Conservation (phyloP, 202 grass and related monocot genomes). For the Setaria italica region DNA sequence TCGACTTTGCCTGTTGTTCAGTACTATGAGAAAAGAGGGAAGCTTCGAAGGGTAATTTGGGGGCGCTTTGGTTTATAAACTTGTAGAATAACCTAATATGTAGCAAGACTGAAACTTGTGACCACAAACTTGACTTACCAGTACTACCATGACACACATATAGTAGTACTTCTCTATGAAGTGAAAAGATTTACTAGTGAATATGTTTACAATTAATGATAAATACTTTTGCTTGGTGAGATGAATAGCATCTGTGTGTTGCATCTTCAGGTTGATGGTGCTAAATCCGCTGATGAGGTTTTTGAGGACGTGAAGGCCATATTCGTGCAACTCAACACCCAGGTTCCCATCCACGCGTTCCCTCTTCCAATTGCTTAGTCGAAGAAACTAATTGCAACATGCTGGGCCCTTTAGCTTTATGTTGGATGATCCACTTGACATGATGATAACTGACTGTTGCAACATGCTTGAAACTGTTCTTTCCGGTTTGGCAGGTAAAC, state of each 20-base stretch:
- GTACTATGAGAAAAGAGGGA: conserved; percentile 67
- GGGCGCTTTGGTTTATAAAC: neutral
- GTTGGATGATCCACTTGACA: neutral
- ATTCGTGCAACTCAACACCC: conserved; percentile 51
- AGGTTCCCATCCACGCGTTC: conserved; percentile 39
- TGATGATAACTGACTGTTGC: neutral
- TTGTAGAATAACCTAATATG: neutral
- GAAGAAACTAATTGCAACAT: neutral
- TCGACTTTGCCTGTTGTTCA: conserved; percentile 76
- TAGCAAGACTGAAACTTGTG: too few relatives aligned
- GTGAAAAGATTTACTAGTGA: neutral
- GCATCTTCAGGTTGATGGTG: conserved; percentile 65
- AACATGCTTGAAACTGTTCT: neutral
- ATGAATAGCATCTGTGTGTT: neutral
- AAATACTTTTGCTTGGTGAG: neutral
- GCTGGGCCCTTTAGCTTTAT: neutral
- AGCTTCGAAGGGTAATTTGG: conserved; percentile 70
- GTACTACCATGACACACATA: neutral
- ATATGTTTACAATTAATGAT: neutral
- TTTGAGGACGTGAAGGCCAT: conserved; percentile 76
- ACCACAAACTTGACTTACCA: too few relatives aligned
- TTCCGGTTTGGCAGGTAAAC: conserved; percentile 38
- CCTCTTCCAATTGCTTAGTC: conserved; percentile 26
- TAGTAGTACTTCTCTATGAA: neutral
- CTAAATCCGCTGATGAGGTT: conserved; percentile 60